These are phyloP conservation scores for Zangia roseola DNA, from an alignment of 768 basidiomycete species.

Conservation along the genomic window DNA sequence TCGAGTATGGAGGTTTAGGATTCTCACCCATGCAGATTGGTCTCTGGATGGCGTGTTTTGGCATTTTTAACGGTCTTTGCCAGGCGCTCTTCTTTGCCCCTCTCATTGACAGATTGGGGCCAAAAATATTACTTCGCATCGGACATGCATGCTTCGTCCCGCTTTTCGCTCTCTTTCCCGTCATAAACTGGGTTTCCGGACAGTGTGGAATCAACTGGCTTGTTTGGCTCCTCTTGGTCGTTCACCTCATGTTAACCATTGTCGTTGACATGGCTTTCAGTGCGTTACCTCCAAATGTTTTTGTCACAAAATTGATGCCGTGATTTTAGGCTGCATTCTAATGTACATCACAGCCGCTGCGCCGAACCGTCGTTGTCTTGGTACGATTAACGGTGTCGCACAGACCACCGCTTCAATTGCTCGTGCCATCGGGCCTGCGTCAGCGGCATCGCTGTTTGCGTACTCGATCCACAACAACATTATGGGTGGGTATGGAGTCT, in stretches of 20 bases:
- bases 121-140: slow-evolving; percentile 30
- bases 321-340: slow-evolving; percentile 55
- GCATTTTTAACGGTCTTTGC: slow-evolving; percentile 30
- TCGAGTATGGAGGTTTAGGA: slow-evolving; percentile 37
- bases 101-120: slow-evolving; percentile 29
- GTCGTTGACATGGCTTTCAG: slow-evolving; percentile 35
- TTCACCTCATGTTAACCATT: slow-evolving; percentile 22
- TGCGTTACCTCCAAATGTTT: slow-evolving; percentile 13
- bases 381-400: slow-evolving; percentile 59
- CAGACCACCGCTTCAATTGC: slow-evolving; percentile 31
- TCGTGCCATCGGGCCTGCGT: slow-evolving; percentile 35
- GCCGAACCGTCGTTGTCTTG: slow-evolving; percentile 66
- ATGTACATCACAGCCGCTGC: slow-evolving; percentile 67
- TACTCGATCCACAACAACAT: slow-evolving; percentile 34
- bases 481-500: slow-evolving; percentile 38
- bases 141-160: slow-evolving; percentile 28
- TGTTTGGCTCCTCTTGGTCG: slow-evolving; percentile 28
- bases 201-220: slow-evolving; percentile 20
- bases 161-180: slow-evolving; percentile 32
- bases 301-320: slow-evolving; percentile 3
- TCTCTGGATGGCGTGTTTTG: slow-evolving; percentile 34
- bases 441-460: slow-evolving; percentile 37
- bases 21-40: slow-evolving; percentile 38
- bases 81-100: slow-evolving; percentile 35
- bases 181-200: slow-evolving; percentile 27